Evolutionary conservation across 1,284 basidiomycete genomes (phyloP).

Genomic region (Fomitiporia mediterranea): DNA sequence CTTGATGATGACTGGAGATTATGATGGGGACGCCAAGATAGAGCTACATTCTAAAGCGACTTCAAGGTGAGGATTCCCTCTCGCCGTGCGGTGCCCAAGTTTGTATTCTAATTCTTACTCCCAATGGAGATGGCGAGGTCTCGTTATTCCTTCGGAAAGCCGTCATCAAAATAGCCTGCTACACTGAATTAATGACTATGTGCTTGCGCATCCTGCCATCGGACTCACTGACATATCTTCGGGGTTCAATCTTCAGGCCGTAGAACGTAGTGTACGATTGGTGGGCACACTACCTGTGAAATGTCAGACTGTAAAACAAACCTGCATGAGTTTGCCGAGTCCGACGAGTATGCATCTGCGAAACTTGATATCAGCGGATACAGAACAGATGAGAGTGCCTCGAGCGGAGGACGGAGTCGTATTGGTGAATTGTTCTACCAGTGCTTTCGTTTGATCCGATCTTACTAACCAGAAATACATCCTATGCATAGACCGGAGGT

Average conservation of each 20-base stretch:
- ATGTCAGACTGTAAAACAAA: slow-evolving; percentile 32
- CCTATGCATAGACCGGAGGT: slow-evolving; percentile 28
- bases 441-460: background rate
- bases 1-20: too few relatives aligned
- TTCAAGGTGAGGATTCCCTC: slow-evolving; percentile 4
- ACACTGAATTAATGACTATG: slow-evolving; percentile 32
- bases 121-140: slow-evolving; percentile 31
- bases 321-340: slow-evolving; percentile 32
- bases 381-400: slow-evolving; percentile 34
- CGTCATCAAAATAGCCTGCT: slow-evolving; percentile 35
- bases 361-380: slow-evolving; percentile 33
- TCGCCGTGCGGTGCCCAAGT: background rate
- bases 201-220: slow-evolving; percentile 31
- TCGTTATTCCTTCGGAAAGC: slow-evolving; percentile 34
- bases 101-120: background rate
- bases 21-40: background rate
- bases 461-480: background rate
- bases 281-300: slow-evolving; percentile 29
- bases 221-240: slow-evolving; percentile 31
- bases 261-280: slow-evolving; percentile 31
- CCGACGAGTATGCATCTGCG: slow-evolving; percentile 33
- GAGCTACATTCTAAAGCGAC: slow-evolving; percentile 10
- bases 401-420: slow-evolving; percentile 33
- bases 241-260: slow-evolving; percentile 32
- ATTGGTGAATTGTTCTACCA: slow-evolving; percentile 19